Evolutionary conservation across 208 protist species (phyloP).

Genomic region (Leishmania aethiopica): DNA sequence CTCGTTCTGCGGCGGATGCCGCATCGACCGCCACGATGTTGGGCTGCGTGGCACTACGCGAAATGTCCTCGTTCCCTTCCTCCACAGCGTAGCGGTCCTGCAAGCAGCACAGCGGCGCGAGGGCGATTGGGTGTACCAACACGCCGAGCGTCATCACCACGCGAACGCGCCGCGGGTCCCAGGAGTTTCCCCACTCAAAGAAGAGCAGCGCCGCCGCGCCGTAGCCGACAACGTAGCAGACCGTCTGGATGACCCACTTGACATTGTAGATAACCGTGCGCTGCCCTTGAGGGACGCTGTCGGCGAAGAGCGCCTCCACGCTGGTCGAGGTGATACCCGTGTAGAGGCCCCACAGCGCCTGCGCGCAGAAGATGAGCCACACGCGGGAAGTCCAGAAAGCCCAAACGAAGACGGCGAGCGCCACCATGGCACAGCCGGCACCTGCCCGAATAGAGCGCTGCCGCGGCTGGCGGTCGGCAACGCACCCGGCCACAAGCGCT

Average conservation of each 20-base stretch:
- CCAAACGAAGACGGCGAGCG: constrained; percentile 27
- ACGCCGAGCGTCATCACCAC: constrained; percentile 37
- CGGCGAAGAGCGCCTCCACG: constrained; percentile 67
- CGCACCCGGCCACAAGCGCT: constrained; percentile 30
- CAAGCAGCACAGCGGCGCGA: constrained; percentile 29
- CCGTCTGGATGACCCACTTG: constrained; percentile 74
- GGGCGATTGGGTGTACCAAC: constrained; percentile 19
- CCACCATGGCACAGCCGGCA: constrained; percentile 26
- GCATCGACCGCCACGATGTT: not conserved
- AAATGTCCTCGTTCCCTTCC: not conserved
- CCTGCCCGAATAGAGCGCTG: constrained; percentile 32
- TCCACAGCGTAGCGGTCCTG: constrained; percentile 23
- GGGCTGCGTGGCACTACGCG: not conserved
- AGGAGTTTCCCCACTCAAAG: constrained; percentile 39
- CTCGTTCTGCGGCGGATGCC: not conserved
- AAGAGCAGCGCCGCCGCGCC: constrained; percentile 40
- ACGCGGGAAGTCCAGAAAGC: constrained; percentile 7
- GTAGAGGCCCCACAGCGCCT: constrained; percentile 56
- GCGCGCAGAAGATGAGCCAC: constrained; percentile 23
- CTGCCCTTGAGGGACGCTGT: constrained; percentile 45
- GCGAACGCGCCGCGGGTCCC: constrained; percentile 31
- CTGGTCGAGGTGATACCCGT: constrained; percentile 42
- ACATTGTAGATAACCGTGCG: constrained; percentile 59
- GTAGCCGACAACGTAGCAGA: constrained; percentile 62
- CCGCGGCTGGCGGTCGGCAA: constrained; percentile 19